Conservation (phyloP, 1,139 yeast species). For the Kodamaea sp. region DNA sequence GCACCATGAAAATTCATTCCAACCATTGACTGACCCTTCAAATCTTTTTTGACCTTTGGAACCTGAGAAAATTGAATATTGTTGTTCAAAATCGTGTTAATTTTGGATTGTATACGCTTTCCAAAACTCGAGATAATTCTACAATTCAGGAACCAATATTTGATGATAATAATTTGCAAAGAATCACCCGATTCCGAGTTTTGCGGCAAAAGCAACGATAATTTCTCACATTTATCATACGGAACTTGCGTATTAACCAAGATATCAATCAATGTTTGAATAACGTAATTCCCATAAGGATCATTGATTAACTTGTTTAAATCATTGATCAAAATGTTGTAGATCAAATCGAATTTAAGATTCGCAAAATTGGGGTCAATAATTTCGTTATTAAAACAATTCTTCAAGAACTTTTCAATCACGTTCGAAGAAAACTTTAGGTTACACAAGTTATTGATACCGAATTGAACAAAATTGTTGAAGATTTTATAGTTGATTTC, state of each 20-base stretch:
- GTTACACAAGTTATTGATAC: slow-evolving; percentile 37
- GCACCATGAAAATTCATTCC: no score
- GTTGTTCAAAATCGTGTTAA: slow-evolving; percentile 31
- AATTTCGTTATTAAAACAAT: slow-evolving; percentile 38
- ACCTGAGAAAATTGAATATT: not conserved
- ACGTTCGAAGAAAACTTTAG: slow-evolving; percentile 47
- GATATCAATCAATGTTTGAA: slow-evolving; percentile 37
- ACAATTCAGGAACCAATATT: slow-evolving; percentile 42
- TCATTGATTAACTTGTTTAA: slow-evolving; percentile 45
- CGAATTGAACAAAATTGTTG: slow-evolving; percentile 33
- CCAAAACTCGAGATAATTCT: slow-evolving; percentile 45
- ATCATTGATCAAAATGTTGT: slow-evolving; percentile 32
- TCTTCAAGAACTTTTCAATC: slow-evolving; percentile 44
- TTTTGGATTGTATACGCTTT: slow-evolving; percentile 45
- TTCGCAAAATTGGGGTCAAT: slow-evolving; percentile 18
- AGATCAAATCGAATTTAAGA: slow-evolving; percentile 39
- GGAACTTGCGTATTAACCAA: slow-evolving; percentile 31
- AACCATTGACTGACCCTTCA: no score
- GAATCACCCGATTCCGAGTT: slow-evolving; percentile 11
- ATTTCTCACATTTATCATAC: slow-evolving; percentile 16
- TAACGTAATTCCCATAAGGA: slow-evolving; percentile 27
- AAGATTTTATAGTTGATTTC: slow-evolving; percentile 36
- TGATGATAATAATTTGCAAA: slow-evolving; percentile 35
- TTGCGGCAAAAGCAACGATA: slow-evolving; percentile 24
- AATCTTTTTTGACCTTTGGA: not conserved